Evolutionary conservation across 1,284 basidiomycete species (phyloP), one percentile per base, ranked within the genome.

Genomic region (Ceratobasidium sp.): DNA sequence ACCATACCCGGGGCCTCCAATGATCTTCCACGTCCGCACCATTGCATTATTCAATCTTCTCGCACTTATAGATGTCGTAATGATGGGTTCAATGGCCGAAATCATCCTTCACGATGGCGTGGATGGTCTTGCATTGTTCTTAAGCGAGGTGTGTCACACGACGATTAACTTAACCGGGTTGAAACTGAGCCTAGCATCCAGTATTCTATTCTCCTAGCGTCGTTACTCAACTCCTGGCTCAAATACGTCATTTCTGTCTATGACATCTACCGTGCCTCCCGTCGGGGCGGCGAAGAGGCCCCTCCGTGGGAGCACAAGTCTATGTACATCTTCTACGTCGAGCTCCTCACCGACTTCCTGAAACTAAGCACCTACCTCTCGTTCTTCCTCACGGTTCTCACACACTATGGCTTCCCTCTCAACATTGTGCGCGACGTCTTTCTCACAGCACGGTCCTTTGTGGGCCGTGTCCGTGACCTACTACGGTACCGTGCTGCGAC

Each of bases 341-440:
- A 99, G 82, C 87, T 99, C 59, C 88, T 89, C n/a, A 97, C 96
- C 67, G 97, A 99, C 85, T 96, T 98, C 85, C 86, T 96, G 80
- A 98, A 99, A 85, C 89, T 99, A 78, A 88, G 93, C 66, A 98
- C 94, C 0, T 99, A 99, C 86, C 89, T 98, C 78, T 87, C 93
- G 65, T 99, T 98, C 89, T 97, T 98, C 88, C 89, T 91, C 80
- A 91, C 98, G 81, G 96, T 99, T 82, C 92, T 98, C 81, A 92
- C 94, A 9, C 93, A 94, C 87, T 97, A 98, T 82, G 97, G 97
- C n/a, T 88, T 99, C 46, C 97, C 98, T 0, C 88, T 99, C 76
- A 98, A 98, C 87, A 96, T 99, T 80, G 90, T 99, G 73, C 94
- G 97, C 67, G 97, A 99, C 86, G 95, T 99, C 50, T 99, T 97